Evolutionary conservation across 768 basidiomycete genomes (phyloP), one percentile per base, ranked within the genome.

Genomic region (Wakefieldia striispora): DNA sequence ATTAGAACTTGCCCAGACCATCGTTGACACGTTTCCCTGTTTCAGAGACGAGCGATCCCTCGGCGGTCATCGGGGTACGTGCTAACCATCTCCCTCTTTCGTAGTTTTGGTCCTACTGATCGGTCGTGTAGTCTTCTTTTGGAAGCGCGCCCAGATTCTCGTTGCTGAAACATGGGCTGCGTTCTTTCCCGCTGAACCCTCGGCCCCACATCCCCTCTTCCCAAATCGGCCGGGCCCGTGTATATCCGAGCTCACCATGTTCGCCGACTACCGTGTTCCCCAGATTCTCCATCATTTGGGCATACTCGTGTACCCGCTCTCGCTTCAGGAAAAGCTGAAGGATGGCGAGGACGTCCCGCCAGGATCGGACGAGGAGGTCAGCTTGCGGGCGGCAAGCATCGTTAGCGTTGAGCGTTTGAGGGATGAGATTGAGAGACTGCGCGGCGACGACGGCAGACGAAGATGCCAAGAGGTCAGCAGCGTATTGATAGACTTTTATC

Each of bases 161-260:
- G 86, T 94, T 27, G 92, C 92, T 1, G 92, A 95, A 63, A 84
- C 82, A 0, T 94, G 91, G 92, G 92, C 93, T 2, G 91, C 92
- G 3, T 93, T 94, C 73, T 88, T 86, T 65, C 90, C 90, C 1
- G 61, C 70, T 4, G 66, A 73, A 3, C 51, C 54, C 70, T 11
- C 69, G 7, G 49, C 64, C 7, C 58, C 72, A 0, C 91, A 94
- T 64, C 91, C 91, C 3, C 70, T 93, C 37, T 90, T 94, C 69
- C 85, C 86, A 3, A 72, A 76, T 14, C 45, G 58, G 7, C 63
- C 63, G 10, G 85, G 84, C 5, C 72, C 84, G 17, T 73, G 75
- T 33, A 88, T 93, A 53, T 75, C 79, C 43, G 71, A 83, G 42
- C 77, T 95, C 11, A 93, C 92, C 19, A 95, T 94, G 93, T 95